Conservation (phyloP, 2,329 filamentous ascomycete species). For the Colletotrichum salicis region DNA sequence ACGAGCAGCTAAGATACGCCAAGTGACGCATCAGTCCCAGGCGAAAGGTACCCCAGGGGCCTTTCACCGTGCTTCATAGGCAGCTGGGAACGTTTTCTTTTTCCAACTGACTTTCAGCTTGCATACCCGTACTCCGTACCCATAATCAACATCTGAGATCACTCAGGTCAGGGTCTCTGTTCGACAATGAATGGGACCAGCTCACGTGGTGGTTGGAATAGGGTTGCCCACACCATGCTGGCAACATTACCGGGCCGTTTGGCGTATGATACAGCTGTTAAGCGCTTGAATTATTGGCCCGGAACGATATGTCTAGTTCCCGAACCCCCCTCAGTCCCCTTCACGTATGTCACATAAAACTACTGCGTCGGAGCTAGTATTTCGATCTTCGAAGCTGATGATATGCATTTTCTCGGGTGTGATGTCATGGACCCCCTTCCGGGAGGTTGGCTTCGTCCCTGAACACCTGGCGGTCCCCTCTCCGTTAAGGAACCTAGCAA, state of each 20-base stretch:
- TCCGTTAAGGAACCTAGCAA: background rate
- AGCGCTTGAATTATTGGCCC: background rate
- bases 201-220: background rate
- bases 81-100: background rate
- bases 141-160: background rate
- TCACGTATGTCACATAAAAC: background rate
- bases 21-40: background rate
- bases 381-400: background rate
- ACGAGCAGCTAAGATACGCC: background rate
- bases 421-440: background rate
- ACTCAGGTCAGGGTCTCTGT: background rate
- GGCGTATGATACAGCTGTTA: background rate
- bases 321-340: background rate
- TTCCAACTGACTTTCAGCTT: background rate
- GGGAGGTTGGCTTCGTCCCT: background rate
- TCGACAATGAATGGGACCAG: background rate
- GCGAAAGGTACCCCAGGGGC: background rate
- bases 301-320: background rate
- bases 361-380: background rate
- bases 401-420: background rate
- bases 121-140: background rate
- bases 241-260: background rate
- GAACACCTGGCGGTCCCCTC: background rate
- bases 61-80: background rate
- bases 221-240: background rate